Evolutionary conservation across 73 alveolate genomes (phyloP), one percentile per base, ranked within the genome.

Genomic region (Paramecium sonneborni): DNA sequence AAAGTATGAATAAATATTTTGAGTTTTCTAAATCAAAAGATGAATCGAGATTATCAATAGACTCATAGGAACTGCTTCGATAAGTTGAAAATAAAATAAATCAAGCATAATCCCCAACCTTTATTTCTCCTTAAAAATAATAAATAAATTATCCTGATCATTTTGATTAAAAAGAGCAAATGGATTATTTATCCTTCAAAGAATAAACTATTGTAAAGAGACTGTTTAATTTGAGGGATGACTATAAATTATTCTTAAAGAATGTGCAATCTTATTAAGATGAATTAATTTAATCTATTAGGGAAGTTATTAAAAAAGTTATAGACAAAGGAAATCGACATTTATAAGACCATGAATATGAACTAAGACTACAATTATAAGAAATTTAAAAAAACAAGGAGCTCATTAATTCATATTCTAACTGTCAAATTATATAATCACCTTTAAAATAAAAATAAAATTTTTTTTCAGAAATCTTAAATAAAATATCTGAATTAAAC

Each of bases 161-260:
- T 28, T 34, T 3, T 74, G 87, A 74, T 74, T 37, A 28, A 39
- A n/a, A 37, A 74, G 87, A 74, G 20, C 37, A 74, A 39, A 34
- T 74, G 3, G 87, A 74, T 28, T 74, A 37, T 35, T 35, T 74
- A 39, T 74, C 56, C 11, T 74, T 74, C 20, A 28, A 74, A n/a
- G 87, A 74, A 74, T 74, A 74, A 74, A 34, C 87, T 0, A 1
- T 35, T 5, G 14, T 74, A 20, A 74, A 74, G 57, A 74, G 87
- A 35, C 32, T 74, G 38, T 24, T 74, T 12, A 37, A 74, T 34
- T 74, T 74, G n/a, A 74, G 87, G 20, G 67, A 74, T n/a, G 87
- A 74, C 6, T 37, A 74, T n/a, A 32, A 74, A 21, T 8, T 14
- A 35, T 74, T 74, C 35, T 4, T 14, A 2, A 37, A 34, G 35